Evolutionary conservation across 371 early-diverging fungal species (phyloP), one percentile per base, ranked within the genome.

Genomic region (Mortierella sp.): DNA sequence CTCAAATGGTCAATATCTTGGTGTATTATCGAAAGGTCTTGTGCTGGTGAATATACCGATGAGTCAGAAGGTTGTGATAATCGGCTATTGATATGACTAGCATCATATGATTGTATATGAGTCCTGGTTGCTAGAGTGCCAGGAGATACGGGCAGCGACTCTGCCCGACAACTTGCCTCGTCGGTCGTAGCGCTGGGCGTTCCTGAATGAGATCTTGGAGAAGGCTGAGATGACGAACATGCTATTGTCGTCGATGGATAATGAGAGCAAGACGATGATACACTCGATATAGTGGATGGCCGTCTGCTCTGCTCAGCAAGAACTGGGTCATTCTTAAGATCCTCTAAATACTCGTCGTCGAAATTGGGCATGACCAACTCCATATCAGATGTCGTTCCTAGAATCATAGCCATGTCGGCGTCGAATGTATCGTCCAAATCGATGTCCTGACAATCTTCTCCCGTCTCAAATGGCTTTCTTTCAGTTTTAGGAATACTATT

Each of bases 371-470:
- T 80, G 24, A 74, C 69, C n/a, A 80, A 59, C 19, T 80, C 80
- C 71, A 71, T 74, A 40, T 80, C 80, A 4, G 80, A 80, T 3
- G 80, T 65, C 75, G 74, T 80, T 2, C 80, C 80, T 15, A 80
- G 68, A 50, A 80, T 74, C 57, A 65, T 58, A 33, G 58, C 63
- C 75, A 80, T 70, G 41, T 80, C 80, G 4, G 69, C 65, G 16
- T 74, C 80, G 2, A 70, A 52, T 2, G 63, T 41, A 36, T 45
- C 53, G 28, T 48, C 67, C 24, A 64, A 9, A 3, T 74, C 75
- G 21, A 65, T 41, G 24, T 70, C 76, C 9, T 22, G 58, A 13
- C 16, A 4, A 1, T 58, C 63, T 24, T 21, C 59, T 10, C 38
- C 59, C 24, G 59, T 10, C 38, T 10, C 38, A 1, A n/a, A 4